Base-by-base conservation (phyloP, 108 stramenopile species). In the Mayamaea pseudoterrestris region DNA sequence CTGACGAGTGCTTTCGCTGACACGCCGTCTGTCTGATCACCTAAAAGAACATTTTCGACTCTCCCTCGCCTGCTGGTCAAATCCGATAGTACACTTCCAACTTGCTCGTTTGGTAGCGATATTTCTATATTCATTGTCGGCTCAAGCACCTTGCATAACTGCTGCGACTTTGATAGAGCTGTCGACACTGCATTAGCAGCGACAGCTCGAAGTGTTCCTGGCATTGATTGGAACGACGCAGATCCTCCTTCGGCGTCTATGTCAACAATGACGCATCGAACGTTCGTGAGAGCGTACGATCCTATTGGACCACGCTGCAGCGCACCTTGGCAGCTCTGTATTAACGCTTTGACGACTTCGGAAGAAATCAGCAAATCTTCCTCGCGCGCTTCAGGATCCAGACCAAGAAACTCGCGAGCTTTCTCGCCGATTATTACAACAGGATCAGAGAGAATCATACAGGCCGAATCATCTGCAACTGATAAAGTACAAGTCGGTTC, bases 121-220 rank as follows among this genome's bases (percentile, higher is more conserved):
- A 93, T 52, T 63, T 88, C 83, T 3, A 95, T 53, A 27, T 61
- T 68, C 80, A 90, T 89, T 22, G 72, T 69, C 13, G 94, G 94
- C 55, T 95, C 94, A 25, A 95, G 44, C 0, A 92, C 48, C 6
- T 55, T 51, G 22, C 73, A 69, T 18, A 36, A 17, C 22, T 35
- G 20, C 22, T 60, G 55, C 30, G 59, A 47, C 26, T 68, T 55
- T 35, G 68, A 47, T 18, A 84, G 56, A 11, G 65, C 45, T 14
- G 58, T 58, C 2, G 64, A 22, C 14, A 87, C 64, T 26, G 80
- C 78, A 37, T 83, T 62, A 22, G 81, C 81, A 30, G 74, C 60
- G 18, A 79, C 83, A 14, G 83, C 84, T 42, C 82, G 68, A 24
- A 84, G 59, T 23, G 82, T 60, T 35, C 90, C 84, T 7, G 84